A percentile compares a stretch with the other conserved stretches of the same genome.
phyloP scores from a whole-genome alignment of 169 alveolate species.

The Miamiensis avidus region DNA sequence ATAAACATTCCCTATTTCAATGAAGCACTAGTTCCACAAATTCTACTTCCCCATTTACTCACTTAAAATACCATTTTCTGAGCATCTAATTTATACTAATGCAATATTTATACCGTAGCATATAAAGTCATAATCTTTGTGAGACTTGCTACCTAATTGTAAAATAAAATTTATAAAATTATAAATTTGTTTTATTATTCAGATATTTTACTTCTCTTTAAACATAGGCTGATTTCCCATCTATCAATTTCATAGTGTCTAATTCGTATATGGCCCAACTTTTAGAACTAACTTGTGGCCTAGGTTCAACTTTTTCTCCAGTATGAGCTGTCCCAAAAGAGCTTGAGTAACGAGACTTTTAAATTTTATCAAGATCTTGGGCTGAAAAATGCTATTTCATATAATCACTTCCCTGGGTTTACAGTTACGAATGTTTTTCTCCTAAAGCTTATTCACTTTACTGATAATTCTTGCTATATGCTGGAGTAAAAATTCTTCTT shows the following conservation, averaged over 20 bases:
- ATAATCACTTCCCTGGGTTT: no score
- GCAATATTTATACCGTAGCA: neutral
- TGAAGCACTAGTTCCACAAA: slow-evolving; percentile 57
- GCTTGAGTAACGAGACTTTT: neutral
- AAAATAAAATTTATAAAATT: no score
- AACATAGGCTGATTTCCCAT: neutral
- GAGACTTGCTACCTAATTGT: neutral
- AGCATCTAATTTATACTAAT: no score
- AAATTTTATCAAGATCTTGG: neutral
- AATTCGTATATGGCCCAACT: neutral
- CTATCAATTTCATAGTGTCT: neutral
- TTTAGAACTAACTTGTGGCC: neutral
- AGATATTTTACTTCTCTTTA: neutral
- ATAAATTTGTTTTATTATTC: no score
- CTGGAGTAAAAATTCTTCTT: no score
- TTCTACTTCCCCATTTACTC: neutral
- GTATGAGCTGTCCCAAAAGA: no score
- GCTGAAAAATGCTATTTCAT: no score
- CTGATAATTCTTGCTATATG: no score
- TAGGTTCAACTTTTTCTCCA: neutral
- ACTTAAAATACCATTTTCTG: neutral
- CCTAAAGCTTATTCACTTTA: no score
- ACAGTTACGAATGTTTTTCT: no score
- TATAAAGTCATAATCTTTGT: neutral
- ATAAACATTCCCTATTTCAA: slow-evolving; percentile 46